phyloP scores from a whole-genome alignment of 495 filamentous ascomycete genomes.

The Neurospora hispaniola region DNA sequence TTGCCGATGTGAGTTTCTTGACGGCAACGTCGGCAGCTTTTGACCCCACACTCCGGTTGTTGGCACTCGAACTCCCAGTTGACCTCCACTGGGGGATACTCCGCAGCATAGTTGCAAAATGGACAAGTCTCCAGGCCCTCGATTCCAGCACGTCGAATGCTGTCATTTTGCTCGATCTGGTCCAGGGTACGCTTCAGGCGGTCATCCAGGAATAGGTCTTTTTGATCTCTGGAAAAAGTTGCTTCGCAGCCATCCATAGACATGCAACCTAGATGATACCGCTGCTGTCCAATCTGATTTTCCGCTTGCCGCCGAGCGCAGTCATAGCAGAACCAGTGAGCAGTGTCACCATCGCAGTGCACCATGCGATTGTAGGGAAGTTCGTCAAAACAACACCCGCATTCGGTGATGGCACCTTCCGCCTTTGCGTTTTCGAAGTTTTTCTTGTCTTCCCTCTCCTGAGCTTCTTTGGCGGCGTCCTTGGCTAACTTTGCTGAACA shows the following conservation, averaged over 20 bases:
- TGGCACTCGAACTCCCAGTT: constrained; percentile 68
- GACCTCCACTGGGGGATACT: constrained; percentile 53
- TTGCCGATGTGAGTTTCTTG: constrained; percentile 63
- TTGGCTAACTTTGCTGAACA: constrained; percentile 10
- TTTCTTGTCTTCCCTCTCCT: constrained; percentile 29
- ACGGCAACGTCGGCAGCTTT: constrained; percentile 68
- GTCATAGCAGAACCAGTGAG: constrained; percentile 53
- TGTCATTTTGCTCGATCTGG: constrained; percentile 56
- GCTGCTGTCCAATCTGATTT: constrained; percentile 50
- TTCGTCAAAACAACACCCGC: constrained; percentile 61
- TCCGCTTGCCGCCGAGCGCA: constrained; percentile 59
- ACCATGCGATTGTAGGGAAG: constrained; percentile 54
- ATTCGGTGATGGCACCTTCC: constrained; percentile 46
- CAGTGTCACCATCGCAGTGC: constrained; percentile 45
- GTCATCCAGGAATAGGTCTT: constrained; percentile 46
- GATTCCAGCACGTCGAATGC: constrained; percentile 52
- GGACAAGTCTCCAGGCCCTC: constrained; percentile 62
- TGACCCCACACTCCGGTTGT: constrained; percentile 50
- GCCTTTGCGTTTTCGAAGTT: constrained; percentile 34
- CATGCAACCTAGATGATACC: constrained; percentile 49
- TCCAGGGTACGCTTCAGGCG: constrained; percentile 49
- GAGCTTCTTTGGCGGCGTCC: constrained; percentile 18
- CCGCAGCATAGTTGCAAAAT: constrained; percentile 72
- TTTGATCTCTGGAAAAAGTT: constrained; percentile 35
- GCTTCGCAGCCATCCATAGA: constrained; percentile 36